Evolutionary conservation across 306 rosid genomes (phyloP).

Genomic region (Fragaria iinumae): DNA sequence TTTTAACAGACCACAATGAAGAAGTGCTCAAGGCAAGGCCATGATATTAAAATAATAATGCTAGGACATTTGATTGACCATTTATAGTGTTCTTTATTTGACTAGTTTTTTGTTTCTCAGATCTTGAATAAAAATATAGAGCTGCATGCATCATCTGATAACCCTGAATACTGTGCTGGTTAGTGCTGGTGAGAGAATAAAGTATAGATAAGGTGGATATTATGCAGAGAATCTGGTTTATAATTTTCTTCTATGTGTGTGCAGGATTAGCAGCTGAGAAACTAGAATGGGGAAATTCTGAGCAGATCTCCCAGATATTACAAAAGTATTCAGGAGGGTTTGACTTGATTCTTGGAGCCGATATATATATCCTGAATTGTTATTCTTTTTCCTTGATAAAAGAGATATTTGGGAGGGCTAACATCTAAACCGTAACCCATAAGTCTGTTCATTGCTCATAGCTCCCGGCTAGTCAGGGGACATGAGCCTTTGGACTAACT

Average conservation of each 20-base stretch:
- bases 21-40: slow-evolving; percentile 85
- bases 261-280: slow-evolving; percentile 72
- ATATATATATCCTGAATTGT: slow-evolving; percentile 71
- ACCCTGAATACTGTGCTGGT: slow-evolving; percentile 30
- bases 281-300: slow-evolving; percentile 87
- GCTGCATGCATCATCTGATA: slow-evolving; percentile 63
- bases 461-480: background rate
- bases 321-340: slow-evolving; percentile 62
- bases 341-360: slow-evolving; percentile 89
- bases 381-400: slow-evolving; percentile 15
- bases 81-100: slow-evolving; percentile 23
- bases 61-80: slow-evolving; percentile 19
- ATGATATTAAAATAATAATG: slow-evolving; percentile 24
- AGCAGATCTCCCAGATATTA: slow-evolving; percentile 58
- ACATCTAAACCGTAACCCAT: background rate
- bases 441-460: background rate
- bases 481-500: background rate
- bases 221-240: slow-evolving; percentile 14
- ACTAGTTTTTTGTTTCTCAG: slow-evolving; percentile 47
- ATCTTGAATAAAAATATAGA: slow-evolving; percentile 78
- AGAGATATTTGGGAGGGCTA: background rate
- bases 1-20: slow-evolving; percentile 84
- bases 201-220: slow-evolving; percentile 4
- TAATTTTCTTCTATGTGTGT: slow-evolving; percentile 12
- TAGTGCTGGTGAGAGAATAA: slow-evolving; percentile 20